Evolutionary conservation across 2,329 filamentous ascomycete species (phyloP), one percentile per base, ranked within the genome.

Genomic region (Ceratocystis colombiana): DNA sequence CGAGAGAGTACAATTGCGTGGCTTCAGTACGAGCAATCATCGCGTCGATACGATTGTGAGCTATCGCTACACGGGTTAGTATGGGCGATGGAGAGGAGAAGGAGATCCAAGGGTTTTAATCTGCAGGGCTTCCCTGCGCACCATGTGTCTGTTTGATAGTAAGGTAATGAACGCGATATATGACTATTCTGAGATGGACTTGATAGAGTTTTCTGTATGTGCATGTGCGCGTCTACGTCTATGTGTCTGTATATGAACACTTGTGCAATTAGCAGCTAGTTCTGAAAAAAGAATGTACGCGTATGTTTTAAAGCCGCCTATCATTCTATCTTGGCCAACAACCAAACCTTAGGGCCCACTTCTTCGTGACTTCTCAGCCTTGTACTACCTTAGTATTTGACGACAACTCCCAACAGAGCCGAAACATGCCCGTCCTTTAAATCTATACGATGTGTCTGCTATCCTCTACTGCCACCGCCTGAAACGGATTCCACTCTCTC

Each of bases 21-120:
- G 93, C 70, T 99, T 97, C 79, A 96, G 92, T 76, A 99, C 94
- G 17, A 91, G 88, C 70, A 96, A 87, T 72, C 94, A 99, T 75
- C 84, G 89, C 28, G 93, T 99, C 30, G 94, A 96, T 74, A 99
- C 94, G 0, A 77, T 97, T 70, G 94, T 99, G 66, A 96, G 91
- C 78, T 99, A 99, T 76, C 62, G 66, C 53, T 67, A 67, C 57
- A 67, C 66, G 33, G 62, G 66, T 17, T 67, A 53, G 48, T 5
- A 53, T 22, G n/a, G 46, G 15, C 15, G 46, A 6, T 22, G 46
- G n/a, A 25, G 10, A 7, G 48, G 20, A 20, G 15, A 25, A 25
- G 20, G 22, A 28, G 22, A 25, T n/a, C 7, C 30, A 6, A 25
- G 5, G 46, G 5, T 44, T 41, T 30, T 20, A 3, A 41, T 37